Base-by-base conservation (phyloP, 2,329 filamentous ascomycete genomes). In the Chaetomiaceae sp. region DNA sequence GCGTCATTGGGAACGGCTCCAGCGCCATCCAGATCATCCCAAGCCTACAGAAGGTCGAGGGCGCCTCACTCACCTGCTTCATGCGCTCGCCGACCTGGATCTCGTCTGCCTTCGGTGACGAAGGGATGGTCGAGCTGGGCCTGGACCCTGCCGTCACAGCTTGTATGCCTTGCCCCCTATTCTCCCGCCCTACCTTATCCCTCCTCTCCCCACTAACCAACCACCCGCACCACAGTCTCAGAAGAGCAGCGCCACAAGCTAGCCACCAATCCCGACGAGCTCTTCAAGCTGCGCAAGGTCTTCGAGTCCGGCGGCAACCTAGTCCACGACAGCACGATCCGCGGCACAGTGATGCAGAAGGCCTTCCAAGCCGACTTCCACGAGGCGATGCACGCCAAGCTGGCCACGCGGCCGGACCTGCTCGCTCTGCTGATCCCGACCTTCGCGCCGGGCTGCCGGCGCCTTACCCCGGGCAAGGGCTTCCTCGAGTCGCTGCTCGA, bases 21-120 rank as follows among this genome's bases (percentile, higher is more conserved):
- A 75, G 71, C 51, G 68, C 67, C 1, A 75, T 76, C 49, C 74
- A 78, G 49, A 76, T 78, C 44, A 65, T 77, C 8, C 74, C 74
- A 8, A 48, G 55, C 6, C 60, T 78, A 32, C 72, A 74, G 52
- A 69, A 69, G 49, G 33, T 68, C 2, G 60, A 68, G 41, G 71
- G 69, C 3, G 51, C 63, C 3, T 54, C 65, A 9, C 56, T 75
- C 22, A 68, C 63, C 5, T 70, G 69, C 44, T 76, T 75, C 50
- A 67, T 74, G 38, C 66, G 73, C 42, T 72, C 67, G 32, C 69
- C 68, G 41, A 74, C 70, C 5, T 77, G 72, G 73, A 73, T 76
- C 39, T 66, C 69, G 8, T 67, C 67, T 14, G 61, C 66, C 0
- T 74, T 75, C 47, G 72, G 71, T 15, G 71, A 74, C 36, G 49